Evolutionary conservation across 1,284 basidiomycete species (phyloP).

Genomic region (Leccinum griseonigrum): DNA sequence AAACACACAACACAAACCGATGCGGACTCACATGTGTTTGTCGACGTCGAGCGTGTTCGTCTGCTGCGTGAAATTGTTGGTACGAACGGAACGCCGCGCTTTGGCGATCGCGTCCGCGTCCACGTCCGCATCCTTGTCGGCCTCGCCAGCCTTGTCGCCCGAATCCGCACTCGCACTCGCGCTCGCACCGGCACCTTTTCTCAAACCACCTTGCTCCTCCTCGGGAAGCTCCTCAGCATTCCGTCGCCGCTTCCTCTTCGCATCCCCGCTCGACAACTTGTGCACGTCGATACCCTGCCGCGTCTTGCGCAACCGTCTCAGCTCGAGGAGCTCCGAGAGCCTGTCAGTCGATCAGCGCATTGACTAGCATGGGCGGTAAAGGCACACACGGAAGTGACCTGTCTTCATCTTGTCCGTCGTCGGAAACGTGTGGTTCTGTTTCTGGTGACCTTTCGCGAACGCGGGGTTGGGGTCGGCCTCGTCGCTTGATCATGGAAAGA

Average conservation of each 20-base stretch:
- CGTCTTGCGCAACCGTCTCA: constrained; percentile 74
- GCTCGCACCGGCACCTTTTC: constrained; percentile 36
- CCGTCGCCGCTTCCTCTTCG: constrained; percentile 66
- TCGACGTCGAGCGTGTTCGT: constrained; percentile 95
- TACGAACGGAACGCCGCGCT: constrained; percentile 72
- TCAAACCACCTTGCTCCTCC: constrained; percentile 51
- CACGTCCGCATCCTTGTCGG: constrained; percentile 35
- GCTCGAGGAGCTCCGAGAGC: constrained; percentile 80
- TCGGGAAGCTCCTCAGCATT: constrained; percentile 51
- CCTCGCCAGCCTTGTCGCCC: not conserved
- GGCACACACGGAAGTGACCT: constrained; percentile 24
- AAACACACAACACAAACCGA: not conserved
- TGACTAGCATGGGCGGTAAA: not conserved
- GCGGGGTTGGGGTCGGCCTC: constrained; percentile 41
- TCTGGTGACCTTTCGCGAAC: constrained; percentile 37
- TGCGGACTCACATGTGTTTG: constrained; percentile 83
- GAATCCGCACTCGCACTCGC: not conserved
- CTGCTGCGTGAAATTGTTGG: constrained; percentile 95
- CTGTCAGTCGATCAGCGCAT: constrained; percentile 32
- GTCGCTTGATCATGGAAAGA: constrained; percentile 47
- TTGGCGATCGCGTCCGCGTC: constrained; percentile 56
- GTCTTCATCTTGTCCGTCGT: constrained; percentile 19
- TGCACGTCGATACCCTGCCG: constrained; percentile 85
- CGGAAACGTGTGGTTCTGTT: constrained; percentile 24
- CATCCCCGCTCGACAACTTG: constrained; percentile 83